These are phyloP conservation scores for Limonium bicolor DNA, from an alignment of 148 eudicot species.

Conservation along the genomic window DNA sequence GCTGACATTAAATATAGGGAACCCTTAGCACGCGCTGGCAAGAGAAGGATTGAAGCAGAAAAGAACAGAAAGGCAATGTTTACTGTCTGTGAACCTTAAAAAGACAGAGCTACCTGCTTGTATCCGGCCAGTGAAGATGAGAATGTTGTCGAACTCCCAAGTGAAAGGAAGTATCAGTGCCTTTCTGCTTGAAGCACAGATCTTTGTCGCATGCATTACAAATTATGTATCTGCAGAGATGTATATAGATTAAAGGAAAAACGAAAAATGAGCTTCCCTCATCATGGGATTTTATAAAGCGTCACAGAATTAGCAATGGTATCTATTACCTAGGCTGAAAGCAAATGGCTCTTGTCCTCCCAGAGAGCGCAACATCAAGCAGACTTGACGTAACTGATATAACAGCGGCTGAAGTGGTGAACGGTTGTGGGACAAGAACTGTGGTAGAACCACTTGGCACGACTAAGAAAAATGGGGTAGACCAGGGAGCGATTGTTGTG, in stretches of 20 bases:
- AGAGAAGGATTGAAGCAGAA: background rate
- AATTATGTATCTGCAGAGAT: slow-evolving; percentile 57
- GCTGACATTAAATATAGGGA: background rate
- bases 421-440: slow-evolving; percentile 65
- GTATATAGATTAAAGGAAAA: too few relatives aligned
- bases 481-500: slow-evolving; percentile 48
- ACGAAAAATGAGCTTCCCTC: too few relatives aligned
- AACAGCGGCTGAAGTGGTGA: slow-evolving; percentile 38
- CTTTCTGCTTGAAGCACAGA: slow-evolving; percentile 80
- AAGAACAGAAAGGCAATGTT: background rate
- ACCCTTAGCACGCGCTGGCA: background rate
- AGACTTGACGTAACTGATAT: slow-evolving; percentile 76
- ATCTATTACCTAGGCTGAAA: slow-evolving; percentile 94
- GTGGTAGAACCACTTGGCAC: slow-evolving; percentile 84
- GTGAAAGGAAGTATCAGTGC: slow-evolving; percentile 46
- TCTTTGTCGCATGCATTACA: slow-evolving; percentile 80
- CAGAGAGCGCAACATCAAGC: slow-evolving; percentile 65
- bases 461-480: slow-evolving; percentile 75
- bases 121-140: slow-evolving; percentile 82
- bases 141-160: slow-evolving; percentile 55
- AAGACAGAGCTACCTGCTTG: slow-evolving; percentile 44
- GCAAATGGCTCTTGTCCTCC: slow-evolving; percentile 72
- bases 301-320: too few relatives aligned
- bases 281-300: too few relatives aligned
- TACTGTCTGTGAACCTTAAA: background rate